Base-by-base conservation (phyloP, 2,329 filamentous ascomycete genomes). In the Phyllosticta paracitricarpa region DNA sequence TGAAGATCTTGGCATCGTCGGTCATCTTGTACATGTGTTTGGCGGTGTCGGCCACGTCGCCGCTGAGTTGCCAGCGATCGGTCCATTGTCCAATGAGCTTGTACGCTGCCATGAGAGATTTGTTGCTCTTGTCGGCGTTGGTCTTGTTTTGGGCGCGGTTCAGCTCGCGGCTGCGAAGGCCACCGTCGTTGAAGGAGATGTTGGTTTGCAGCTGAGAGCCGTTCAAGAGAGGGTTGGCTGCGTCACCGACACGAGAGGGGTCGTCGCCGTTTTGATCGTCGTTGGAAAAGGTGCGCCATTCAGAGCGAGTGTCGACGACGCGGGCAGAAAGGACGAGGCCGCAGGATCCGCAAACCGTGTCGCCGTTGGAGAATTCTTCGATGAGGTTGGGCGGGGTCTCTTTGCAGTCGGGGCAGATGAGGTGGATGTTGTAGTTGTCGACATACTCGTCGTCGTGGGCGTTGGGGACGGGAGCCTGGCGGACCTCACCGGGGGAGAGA, bases 281-380 rank as follows among this genome's bases (percentile, higher is more conserved):
- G 73, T 97, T 97, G 72, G 92, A 91, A 77, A 99, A 99, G 0
- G 94, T 99, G 72, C 94, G 90, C 94, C 94, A 99, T 78, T 99
- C 94, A 56, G 91, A 96, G 64, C 95, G 89, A 64, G 90, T 95
- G 72, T 99, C 95, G 71, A 99, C 92, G 72, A 94, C 91, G 66
- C 91, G 88, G 70, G 93, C 89, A 63, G 89, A 89, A 30, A 99
- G 83, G 5, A 99, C 94, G 35, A 97, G 81, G 48, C 94, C 94
- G 70, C 94, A 99, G 64, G 88, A 91, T 62, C 84, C 89, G 73
- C 94, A 99, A 61, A 99, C 91, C 73, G 95, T 89, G 74, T 99
- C 94, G 65, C 91, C 90, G 40, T 87, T 89, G 5, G 91, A 91
- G 72, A 93, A 94, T 73, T 97, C 94, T 72, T 97, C 94, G 54